phyloP scores from a whole-genome alignment of 225 moss, liverwort and hornwort species.

The Antitrichia curtipendula region DNA sequence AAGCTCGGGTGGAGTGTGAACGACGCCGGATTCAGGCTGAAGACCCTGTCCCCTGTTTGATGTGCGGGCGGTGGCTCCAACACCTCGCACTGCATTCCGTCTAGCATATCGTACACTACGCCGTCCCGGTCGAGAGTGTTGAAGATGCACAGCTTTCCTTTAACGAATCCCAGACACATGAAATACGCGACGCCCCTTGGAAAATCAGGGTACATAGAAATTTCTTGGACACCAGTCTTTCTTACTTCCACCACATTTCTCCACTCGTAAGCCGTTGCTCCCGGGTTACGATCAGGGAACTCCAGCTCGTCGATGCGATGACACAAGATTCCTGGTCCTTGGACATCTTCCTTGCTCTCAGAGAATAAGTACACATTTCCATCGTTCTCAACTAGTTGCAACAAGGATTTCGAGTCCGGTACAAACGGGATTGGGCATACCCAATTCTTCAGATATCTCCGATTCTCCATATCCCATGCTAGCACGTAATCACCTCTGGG shows the following conservation, averaged over 20 bases:
- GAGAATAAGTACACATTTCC: slow-evolving; percentile 5
- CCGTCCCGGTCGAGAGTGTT: not conserved
- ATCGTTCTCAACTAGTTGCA: not conserved
- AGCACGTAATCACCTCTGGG: not conserved
- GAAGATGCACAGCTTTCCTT: slow-evolving; percentile 4
- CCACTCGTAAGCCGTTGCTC: not conserved
- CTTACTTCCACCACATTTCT: not conserved
- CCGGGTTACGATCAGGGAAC: too few relatives aligned
- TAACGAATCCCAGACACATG: not conserved
- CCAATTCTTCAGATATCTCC: not conserved
- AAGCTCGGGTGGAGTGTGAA: not conserved
- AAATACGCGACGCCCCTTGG: not conserved
- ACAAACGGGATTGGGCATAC: not conserved
- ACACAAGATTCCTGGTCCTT: not conserved
- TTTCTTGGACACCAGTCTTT: not conserved
- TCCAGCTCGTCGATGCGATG: not conserved
- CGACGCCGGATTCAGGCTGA: not conserved
- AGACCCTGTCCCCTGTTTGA: not conserved
- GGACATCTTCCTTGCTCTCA: not conserved
- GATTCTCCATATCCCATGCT: not conserved
- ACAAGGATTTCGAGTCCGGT: not conserved
- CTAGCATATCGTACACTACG: not conserved
- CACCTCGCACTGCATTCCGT: not conserved
- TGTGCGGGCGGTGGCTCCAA: not conserved
- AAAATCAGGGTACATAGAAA: not conserved